Conservation (phyloP, 2,329 filamentous ascomycete species). For the Paraconiothyrium sp. region DNA sequence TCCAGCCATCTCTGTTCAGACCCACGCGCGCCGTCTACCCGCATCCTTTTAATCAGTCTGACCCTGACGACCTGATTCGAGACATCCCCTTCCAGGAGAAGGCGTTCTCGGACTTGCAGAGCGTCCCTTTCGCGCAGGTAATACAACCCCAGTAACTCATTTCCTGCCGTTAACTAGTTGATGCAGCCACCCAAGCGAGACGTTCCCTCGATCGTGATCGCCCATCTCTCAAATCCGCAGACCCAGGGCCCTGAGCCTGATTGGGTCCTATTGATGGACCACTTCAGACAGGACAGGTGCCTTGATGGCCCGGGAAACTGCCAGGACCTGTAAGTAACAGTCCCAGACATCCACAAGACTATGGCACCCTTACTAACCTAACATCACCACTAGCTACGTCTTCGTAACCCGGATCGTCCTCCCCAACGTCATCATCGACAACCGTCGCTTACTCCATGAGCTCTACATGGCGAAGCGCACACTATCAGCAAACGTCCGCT, state of each 20-base stretch:
- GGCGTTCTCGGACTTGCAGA: conserved; percentile 25
- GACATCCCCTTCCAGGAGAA: conserved; percentile 15
- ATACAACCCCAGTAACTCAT: no score
- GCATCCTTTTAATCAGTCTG: neutral
- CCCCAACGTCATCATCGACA: conserved; percentile 24
- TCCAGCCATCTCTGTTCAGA: neutral
- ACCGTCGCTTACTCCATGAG: conserved; percentile 18
- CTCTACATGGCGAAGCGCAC: conserved; percentile 17
- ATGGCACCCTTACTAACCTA: neutral
- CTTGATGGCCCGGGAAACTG: conserved; percentile 21
- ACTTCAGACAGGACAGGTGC: conserved; percentile 14
- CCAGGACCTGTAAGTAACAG: conserved; percentile 19
- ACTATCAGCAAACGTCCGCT: conserved; percentile 2
- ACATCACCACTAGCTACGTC: conserved; percentile 12
- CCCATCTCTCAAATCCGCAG: conserved; percentile 13
- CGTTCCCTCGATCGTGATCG: conserved; percentile 23
- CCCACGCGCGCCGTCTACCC: conserved; percentile 1
- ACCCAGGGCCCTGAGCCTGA: conserved; percentile 13
- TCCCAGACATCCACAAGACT: neutral
- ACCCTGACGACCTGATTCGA: conserved; percentile 17
- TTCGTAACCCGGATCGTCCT: conserved; percentile 22
- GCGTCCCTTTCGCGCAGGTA: conserved; percentile 14
- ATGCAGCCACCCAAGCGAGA: conserved; percentile 16
- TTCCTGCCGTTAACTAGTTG: neutral
- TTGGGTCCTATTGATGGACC: conserved; percentile 18